phyloP scores from a whole-genome alignment of 2,329 filamentous ascomycete species.

The Leptographium flavum region DNA sequence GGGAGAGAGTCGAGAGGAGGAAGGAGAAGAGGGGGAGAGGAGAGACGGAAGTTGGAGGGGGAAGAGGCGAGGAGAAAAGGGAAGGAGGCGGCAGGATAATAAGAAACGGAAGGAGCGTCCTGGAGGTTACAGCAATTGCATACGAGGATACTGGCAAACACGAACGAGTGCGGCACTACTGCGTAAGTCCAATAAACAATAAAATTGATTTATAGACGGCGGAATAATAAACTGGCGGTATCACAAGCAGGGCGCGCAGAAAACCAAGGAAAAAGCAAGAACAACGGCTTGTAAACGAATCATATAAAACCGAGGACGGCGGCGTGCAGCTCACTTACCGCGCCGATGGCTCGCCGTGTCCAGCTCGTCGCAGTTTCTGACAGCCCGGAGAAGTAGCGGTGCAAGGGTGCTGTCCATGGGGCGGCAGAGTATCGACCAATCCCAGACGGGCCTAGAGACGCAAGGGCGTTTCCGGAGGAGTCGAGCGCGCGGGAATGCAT shows the following conservation, averaged over 20 bases:
- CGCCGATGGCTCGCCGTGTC: no score
- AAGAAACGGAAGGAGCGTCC: slow-evolving; percentile 1
- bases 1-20: no score
- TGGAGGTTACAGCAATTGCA: no score
- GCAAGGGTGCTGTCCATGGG: not conserved
- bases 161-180: not conserved
- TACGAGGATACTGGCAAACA: not conserved
- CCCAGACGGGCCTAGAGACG: not conserved
- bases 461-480: no score
- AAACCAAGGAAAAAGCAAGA: not conserved
- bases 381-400: not conserved
- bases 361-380: not conserved
- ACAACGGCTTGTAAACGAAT: not conserved
- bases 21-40: not conserved
- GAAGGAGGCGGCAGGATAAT: not conserved
- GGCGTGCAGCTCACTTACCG: not conserved
- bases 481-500: no score
- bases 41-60: not conserved
- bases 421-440: not conserved
- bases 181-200: not conserved
- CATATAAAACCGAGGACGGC: slow-evolving; percentile 1
- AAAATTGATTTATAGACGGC: not conserved
- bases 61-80: not conserved
- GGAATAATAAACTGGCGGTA: not conserved
- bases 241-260: not conserved